Conservation (phyloP, 2,329 filamentous ascomycete species). For the Dothideomycetidae sp. region DNA sequence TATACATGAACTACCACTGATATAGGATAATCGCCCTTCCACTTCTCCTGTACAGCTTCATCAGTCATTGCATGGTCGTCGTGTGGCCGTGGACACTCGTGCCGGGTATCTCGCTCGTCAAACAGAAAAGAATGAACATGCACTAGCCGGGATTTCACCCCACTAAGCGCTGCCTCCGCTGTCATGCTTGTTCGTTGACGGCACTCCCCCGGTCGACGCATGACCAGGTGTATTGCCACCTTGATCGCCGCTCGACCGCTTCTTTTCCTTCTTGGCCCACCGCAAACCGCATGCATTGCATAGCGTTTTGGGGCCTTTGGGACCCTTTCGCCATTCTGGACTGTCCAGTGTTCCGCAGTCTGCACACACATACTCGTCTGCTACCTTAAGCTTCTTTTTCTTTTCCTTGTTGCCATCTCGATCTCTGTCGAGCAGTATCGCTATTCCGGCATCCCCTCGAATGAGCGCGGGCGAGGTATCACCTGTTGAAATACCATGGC, state of each 20-base stretch:
- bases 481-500: constrained; percentile 75
- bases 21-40: too few relatives aligned
- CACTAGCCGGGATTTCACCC: too few relatives aligned
- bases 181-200: constrained; percentile 10
- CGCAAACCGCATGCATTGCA: constrained; percentile 76
- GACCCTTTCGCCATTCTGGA: constrained; percentile 91
- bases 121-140: too few relatives aligned
- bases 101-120: too few relatives aligned
- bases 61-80: too few relatives aligned
- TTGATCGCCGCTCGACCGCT: constrained; percentile 14
- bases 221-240: constrained; percentile 6
- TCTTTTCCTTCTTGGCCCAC: constrained; percentile 29
- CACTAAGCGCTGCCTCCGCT: constrained; percentile 11
- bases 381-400: constrained; percentile 69
- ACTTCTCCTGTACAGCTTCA: too few relatives aligned
- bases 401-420: constrained; percentile 63
- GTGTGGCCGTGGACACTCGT: too few relatives aligned
- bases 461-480: constrained; percentile 68
- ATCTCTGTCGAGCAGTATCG: constrained; percentile 68
- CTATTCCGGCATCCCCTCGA: constrained; percentile 73
- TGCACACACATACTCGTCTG: constrained; percentile 83
- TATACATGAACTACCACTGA: too few relatives aligned
- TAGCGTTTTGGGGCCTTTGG: constrained; percentile 80
- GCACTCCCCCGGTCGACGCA: constrained; percentile 7
- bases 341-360: constrained; percentile 92